phyloP scores from a whole-genome alignment of 169 alveolate genomes.

The Cryptosporidium muris region DNA sequence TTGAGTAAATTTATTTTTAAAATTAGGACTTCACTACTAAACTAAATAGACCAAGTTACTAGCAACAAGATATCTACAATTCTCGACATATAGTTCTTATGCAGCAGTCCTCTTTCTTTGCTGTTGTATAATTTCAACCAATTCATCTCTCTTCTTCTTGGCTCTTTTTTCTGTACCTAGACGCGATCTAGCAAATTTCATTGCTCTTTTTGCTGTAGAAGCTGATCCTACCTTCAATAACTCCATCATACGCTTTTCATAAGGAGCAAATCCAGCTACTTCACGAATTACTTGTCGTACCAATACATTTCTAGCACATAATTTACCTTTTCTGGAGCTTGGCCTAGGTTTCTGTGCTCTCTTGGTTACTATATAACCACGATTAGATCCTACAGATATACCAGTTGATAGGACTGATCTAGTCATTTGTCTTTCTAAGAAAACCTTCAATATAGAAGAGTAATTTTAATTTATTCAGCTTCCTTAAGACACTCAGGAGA shows the following conservation, averaged over 20 bases:
- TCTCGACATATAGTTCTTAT: not conserved
- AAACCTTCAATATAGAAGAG: not conserved
- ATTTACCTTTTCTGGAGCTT: constrained; percentile 86
- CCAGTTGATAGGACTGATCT: constrained; percentile 50
- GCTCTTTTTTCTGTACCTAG: constrained; percentile 99
- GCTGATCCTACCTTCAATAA: constrained; percentile 96
- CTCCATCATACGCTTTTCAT: constrained; percentile 98
- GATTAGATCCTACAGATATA: constrained; percentile 78
- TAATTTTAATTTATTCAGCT: too few species aligned
- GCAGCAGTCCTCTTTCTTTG: constrained; percentile 86
- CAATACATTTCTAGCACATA: constrained; percentile 88
- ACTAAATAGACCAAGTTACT: not conserved
- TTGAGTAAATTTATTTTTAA: too few species aligned
- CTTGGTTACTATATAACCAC: constrained; percentile 85
- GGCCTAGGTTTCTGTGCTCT: constrained; percentile 81
- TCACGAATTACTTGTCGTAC: constrained; percentile 94
- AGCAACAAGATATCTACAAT: too few species aligned
- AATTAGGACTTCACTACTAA: not conserved
- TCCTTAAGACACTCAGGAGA: too few species aligned
- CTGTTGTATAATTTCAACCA: constrained; percentile 86
- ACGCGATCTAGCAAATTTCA: constrained; percentile 96
- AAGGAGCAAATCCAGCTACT: constrained; percentile 98
- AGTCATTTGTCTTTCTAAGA: constrained; percentile 20
- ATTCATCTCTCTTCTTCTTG: constrained; percentile 93
- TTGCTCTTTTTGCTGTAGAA: constrained; percentile 96